A percentile compares a stretch with the other conserved stretches of the same genome.
phyloP scores from a whole-genome alignment of 768 basidiomycete species.

The Leccinum imitatum region DNA sequence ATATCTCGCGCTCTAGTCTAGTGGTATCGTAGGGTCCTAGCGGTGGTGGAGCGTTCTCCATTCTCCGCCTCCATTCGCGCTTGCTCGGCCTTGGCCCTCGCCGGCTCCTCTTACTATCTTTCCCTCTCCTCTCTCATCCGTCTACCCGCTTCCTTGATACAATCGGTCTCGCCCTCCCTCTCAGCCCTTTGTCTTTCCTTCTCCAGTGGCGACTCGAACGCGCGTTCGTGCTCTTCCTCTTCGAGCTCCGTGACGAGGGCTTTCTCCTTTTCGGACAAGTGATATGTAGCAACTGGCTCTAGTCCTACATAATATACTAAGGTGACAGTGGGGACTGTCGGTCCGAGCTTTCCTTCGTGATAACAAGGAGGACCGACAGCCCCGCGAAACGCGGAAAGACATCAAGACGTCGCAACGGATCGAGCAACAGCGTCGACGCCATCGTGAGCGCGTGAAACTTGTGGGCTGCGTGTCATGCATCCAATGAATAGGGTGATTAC shows the following conservation, averaged over 20 bases:
- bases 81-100: slow-evolving; percentile 33
- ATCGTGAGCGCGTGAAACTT: slow-evolving; percentile 84
- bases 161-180: slow-evolving; percentile 60
- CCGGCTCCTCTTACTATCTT: slow-evolving; percentile 46
- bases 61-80: slow-evolving; percentile 27
- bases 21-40: slow-evolving; percentile 45
- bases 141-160: slow-evolving; percentile 73
- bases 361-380: no score
- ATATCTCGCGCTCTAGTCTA: no score
- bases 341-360: no score
- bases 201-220: slow-evolving; percentile 66
- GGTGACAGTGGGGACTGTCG: no score
- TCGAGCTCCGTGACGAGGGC: slow-evolving; percentile 69
- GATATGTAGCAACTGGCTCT: no score
- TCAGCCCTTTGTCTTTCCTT: slow-evolving; percentile 53
- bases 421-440: slow-evolving; percentile 78
- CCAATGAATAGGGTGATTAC: neutral
- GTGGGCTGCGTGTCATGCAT: slow-evolving; percentile 41
- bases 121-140: slow-evolving; percentile 66
- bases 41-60: slow-evolving; percentile 51
- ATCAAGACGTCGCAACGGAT: slow-evolving; percentile 70
- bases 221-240: slow-evolving; percentile 60
- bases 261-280: slow-evolving; percentile 24
- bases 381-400: slow-evolving; percentile 52
- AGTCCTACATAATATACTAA: no score